These are phyloP conservation scores for Fusarium begoniae DNA, from an alignment of 2,329 filamentous ascomycete species.

Conservation along the genomic window DNA sequence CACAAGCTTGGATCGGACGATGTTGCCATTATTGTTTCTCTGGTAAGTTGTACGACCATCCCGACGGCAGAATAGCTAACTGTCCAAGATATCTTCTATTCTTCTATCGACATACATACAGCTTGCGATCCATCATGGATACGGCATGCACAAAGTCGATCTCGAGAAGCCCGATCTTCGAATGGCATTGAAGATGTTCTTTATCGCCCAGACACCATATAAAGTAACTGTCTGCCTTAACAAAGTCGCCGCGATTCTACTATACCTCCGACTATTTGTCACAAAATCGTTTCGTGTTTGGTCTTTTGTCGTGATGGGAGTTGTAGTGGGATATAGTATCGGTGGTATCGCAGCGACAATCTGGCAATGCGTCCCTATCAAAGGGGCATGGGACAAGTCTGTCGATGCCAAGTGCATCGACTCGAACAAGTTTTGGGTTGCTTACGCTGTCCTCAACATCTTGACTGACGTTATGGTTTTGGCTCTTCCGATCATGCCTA, in stretches of 20 bases:
- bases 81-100: not conserved
- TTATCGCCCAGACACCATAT: not conserved
- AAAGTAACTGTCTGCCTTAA: not conserved
- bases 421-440: not conserved
- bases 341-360: not conserved
- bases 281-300: not conserved
- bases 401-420: not conserved
- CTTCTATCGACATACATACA: not conserved
- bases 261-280: not conserved
- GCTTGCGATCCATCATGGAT: not conserved
- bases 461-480: not conserved
- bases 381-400: not conserved
- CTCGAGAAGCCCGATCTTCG: not conserved
- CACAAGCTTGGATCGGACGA: not conserved
- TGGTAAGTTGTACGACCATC: rapidly evolving
- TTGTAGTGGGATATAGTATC: not conserved
- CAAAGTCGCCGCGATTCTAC: not conserved
- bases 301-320: not conserved
- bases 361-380: not conserved
- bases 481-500: not conserved
- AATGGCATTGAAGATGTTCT: not conserved
- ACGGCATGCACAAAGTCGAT: not conserved
- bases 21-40: not conserved
- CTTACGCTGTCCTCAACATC: not conserved
- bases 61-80: rapidly evolving